Evolutionary conservation across 495 filamentous ascomycete genomes (phyloP).

Genomic region (Aspergillus cristatus): DNA sequence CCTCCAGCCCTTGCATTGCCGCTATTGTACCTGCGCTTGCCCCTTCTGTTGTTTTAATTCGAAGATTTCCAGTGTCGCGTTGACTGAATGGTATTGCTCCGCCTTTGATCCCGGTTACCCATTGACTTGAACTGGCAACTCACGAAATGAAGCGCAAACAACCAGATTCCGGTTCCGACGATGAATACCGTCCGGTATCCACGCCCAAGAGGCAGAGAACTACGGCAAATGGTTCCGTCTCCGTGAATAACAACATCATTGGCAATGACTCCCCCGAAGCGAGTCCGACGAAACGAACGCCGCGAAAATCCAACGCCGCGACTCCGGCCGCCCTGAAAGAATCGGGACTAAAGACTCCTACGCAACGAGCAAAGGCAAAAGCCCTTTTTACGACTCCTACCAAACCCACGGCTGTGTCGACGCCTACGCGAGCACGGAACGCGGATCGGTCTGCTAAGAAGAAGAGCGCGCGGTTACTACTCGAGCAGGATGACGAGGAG

Average conservation of each 20-base stretch:
- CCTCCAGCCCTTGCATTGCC: slow-evolving; percentile 10
- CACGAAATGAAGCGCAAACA: slow-evolving; percentile 38
- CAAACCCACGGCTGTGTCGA: slow-evolving; percentile 23
- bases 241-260: slow-evolving; percentile 18
- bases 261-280: slow-evolving; percentile 17
- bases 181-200: slow-evolving; percentile 28
- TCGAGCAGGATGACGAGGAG: slow-evolving; percentile 65
- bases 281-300: slow-evolving; percentile 23
- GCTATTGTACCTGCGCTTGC: slow-evolving; percentile 3
- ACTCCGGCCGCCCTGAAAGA: slow-evolving; percentile 29
- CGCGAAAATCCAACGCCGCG: slow-evolving; percentile 26
- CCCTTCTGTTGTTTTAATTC: background rate
- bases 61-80: background rate
- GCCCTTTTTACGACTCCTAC: slow-evolving; percentile 34
- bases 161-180: slow-evolving; percentile 28
- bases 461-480: slow-evolving; percentile 69
- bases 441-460: slow-evolving; percentile 77
- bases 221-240: slow-evolving; percentile 16
- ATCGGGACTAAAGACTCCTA: slow-evolving; percentile 36
- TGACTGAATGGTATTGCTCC: slow-evolving; percentile 28
- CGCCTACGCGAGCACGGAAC: slow-evolving; percentile 51
- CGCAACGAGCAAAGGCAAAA: slow-evolving; percentile 31
- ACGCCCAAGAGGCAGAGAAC: slow-evolving; percentile 34
- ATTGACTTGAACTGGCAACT: background rate
- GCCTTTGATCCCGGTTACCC: background rate